Evolutionary conservation across 495 filamentous ascomycete species (phyloP), one percentile per base, ranked within the genome.

Genomic region (Ramalina intermedia): DNA sequence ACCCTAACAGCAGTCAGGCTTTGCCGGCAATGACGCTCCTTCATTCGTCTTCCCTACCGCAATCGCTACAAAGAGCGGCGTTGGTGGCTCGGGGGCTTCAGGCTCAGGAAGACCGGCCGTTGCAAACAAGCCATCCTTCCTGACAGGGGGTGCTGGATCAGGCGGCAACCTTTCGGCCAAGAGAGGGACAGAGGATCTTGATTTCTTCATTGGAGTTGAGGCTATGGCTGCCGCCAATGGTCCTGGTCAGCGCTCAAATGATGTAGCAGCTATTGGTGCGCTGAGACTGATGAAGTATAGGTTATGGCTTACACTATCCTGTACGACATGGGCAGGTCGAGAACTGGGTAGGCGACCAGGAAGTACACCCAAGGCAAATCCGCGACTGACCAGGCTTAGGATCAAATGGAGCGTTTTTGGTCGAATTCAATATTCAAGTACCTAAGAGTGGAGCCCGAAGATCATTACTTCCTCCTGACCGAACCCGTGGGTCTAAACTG

Each of bases 381-480:
- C 40, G 56, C 66, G 44, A 65, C 53, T 35, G 29, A 16, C 26
- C 38, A 49, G 29, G 12, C 29, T 33, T 11, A 87, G 83, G 91
- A 98, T 64, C 83, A 93, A 55, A 98, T 98, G 91, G 91, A 98
- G 62, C 79, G 91, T 46, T 98, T 95, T 66, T 98, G 91, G 91
- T 96, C 93, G 42, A 96, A 95, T 68, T 96, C 93, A 23, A 98
- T 98, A 67, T 98, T 98, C 74, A 96, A 96, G 64, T 98, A 98
- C 63, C 78, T 98, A 36, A 80, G 91, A 48, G 91, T 98, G 49
- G 91, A 98, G 66, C 91, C 91, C 23, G 91, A 98, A 69, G 91
- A 98, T 61, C 91, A 98, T 61, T 83, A 94, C 69, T 98, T 98
- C 66, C 79, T 98, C 40, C 81, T 98, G 48, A 98, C 91, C 44